Evolutionary conservation across 495 filamentous ascomycete genomes (phyloP).

Genomic region (Astrothelium subdiscretum): DNA sequence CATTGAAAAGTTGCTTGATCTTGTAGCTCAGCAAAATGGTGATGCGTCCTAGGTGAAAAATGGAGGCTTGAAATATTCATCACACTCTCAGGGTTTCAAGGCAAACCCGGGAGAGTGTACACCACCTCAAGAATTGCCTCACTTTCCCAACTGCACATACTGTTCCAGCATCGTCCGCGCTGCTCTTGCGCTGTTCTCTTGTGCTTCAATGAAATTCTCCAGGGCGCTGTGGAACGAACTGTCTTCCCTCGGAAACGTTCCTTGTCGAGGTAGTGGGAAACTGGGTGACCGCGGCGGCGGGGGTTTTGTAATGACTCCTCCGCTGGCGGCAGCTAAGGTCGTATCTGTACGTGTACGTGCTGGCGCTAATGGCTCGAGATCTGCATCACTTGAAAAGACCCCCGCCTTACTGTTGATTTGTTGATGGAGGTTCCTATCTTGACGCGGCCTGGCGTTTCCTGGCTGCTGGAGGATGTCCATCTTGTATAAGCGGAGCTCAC

Average conservation of each 20-base stretch:
- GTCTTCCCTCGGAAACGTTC: neutral
- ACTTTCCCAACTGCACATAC: neutral
- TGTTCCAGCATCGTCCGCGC: neutral
- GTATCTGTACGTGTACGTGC: neutral
- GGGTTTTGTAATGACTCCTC: neutral
- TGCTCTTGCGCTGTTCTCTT: neutral
- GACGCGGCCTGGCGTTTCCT: neutral
- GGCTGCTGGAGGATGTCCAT: neutral
- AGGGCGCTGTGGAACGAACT: neutral
- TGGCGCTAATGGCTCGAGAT: neutral
- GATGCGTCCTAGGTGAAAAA: neutral
- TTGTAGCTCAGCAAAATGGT: neutral
- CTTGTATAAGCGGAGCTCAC: neutral
- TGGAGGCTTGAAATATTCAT: neutral
- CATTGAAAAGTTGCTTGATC: neutral
- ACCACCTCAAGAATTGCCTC: neutral
- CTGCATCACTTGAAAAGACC: neutral
- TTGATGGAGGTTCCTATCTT: neutral
- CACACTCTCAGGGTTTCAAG: neutral
- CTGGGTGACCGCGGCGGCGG: neutral
- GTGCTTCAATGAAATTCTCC: neutral
- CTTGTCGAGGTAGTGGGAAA: neutral
- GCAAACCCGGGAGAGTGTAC: neutral
- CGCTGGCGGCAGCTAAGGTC: neutral
- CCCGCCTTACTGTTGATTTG: neutral